Evolutionary conservation across 805 yeast genomes (phyloP).

Genomic region (Groenewaldozyma salmanticensis): DNA sequence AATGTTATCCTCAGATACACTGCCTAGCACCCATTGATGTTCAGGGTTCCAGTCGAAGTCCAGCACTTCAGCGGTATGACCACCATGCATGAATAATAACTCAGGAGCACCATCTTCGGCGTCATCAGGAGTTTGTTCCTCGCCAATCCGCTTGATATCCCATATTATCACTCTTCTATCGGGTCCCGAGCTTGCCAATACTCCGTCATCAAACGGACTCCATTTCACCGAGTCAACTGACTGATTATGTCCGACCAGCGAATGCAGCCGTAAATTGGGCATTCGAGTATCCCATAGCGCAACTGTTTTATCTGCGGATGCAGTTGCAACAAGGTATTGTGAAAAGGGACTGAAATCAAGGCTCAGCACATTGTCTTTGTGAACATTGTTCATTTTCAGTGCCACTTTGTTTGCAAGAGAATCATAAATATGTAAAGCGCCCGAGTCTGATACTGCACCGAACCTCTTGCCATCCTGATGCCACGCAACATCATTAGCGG

Average conservation of each 20-base stretch:
- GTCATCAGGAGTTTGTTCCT: constrained; percentile 45
- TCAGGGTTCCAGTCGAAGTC: constrained; percentile 62
- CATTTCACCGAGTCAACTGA: constrained; percentile 49
- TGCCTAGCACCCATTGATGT: constrained; percentile 48
- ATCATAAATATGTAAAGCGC: constrained; percentile 52
- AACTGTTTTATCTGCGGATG: constrained; percentile 66
- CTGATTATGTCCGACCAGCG: constrained; percentile 56
- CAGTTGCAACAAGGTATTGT: constrained; percentile 55
- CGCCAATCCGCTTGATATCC: constrained; percentile 55
- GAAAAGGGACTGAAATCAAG: constrained; percentile 55
- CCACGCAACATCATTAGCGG: constrained; percentile 60
- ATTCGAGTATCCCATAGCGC: constrained; percentile 69
- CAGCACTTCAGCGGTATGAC: constrained; percentile 63
- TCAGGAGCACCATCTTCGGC: constrained; percentile 65
- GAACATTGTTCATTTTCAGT: constrained; percentile 34
- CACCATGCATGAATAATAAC: constrained; percentile 73
- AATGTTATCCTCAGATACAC: constrained; percentile 68
- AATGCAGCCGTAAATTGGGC: constrained; percentile 47
- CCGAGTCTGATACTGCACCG: constrained; percentile 67
- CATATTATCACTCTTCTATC: constrained; percentile 68
- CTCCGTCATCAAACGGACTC: constrained; percentile 38
- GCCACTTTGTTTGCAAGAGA: constrained; percentile 34
- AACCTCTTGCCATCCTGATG: constrained; percentile 37
- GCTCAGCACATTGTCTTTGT: constrained; percentile 55
- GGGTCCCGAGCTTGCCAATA: constrained; percentile 47